Conservation (phyloP, 495 filamentous ascomycete species). For the Letharia columbiana region DNA sequence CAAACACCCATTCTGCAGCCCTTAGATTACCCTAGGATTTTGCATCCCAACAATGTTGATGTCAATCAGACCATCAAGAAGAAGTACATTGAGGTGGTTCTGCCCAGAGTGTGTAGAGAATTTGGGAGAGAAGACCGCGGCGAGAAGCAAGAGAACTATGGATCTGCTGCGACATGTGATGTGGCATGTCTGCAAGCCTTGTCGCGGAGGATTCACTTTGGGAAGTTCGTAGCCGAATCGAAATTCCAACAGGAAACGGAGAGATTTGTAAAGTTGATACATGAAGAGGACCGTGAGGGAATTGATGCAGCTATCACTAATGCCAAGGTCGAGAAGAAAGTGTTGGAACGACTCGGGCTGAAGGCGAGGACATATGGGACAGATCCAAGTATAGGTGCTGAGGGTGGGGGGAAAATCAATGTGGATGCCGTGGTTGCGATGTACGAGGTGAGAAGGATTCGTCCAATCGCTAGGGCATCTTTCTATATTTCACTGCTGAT, state of each 20-base stretch:
- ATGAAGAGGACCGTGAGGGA: conserved; percentile 62
- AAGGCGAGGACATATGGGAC: conserved; percentile 96
- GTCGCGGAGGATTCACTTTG: conserved; percentile 89
- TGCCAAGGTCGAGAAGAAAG: conserved; percentile 78
- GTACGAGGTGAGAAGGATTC: conserved; percentile 58
- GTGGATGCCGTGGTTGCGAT: conserved; percentile 86
- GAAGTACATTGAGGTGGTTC: conserved; percentile 72
- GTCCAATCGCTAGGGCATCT: neutral
- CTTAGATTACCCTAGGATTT: conserved; percentile 81
- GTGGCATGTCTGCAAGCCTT: conserved; percentile 86
- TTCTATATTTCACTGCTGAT: conserved; percentile 21
- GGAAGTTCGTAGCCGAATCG: conserved; percentile 97
- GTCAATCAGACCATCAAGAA: conserved; percentile 81
- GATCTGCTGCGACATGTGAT: conserved; percentile 83
- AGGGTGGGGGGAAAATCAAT: conserved; percentile 67
- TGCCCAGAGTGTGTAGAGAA: conserved; percentile 71
- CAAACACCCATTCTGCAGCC: conserved; percentile 75
- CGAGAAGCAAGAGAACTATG: conserved; percentile 89
- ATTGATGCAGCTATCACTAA: conserved; percentile 90
- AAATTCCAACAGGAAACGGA: conserved; percentile 86
- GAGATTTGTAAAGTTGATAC: conserved; percentile 70
- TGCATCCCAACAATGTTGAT: conserved; percentile 89
- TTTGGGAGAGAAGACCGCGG: conserved; percentile 68
- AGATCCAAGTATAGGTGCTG: conserved; percentile 63
- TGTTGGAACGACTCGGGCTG: conserved; percentile 74